These are phyloP conservation scores for Tuber microsphaerosporum DNA, from an alignment of 495 filamentous ascomycete species.

Conservation along the genomic window DNA sequence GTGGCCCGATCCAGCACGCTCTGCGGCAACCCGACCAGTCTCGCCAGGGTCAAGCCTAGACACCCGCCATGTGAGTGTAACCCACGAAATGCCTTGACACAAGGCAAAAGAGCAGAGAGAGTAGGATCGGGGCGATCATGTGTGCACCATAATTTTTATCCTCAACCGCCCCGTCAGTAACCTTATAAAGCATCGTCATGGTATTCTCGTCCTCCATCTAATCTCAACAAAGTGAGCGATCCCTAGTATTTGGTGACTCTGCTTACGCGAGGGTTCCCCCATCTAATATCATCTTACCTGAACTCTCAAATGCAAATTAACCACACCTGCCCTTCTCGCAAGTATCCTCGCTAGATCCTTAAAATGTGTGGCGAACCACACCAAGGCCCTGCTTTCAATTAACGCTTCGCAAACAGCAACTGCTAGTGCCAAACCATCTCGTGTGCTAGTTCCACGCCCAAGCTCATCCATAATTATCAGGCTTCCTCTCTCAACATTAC, in stretches of 20 bases:
- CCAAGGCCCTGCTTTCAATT: constrained; percentile 62
- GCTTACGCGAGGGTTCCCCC: not conserved
- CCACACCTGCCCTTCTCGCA: constrained; percentile 62
- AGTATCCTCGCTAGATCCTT: constrained; percentile 71
- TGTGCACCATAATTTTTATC: constrained; percentile 63
- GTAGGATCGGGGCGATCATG: not conserved
- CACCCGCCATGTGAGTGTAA: not conserved
- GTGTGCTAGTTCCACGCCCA: constrained; percentile 81
- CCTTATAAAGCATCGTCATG: constrained; percentile 82
- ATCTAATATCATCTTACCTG: constrained; percentile 46
- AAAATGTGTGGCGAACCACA: constrained; percentile 95
- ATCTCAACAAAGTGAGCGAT: not conserved
- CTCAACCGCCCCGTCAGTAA: constrained; percentile 61
- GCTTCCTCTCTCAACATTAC: constrained; percentile 56
- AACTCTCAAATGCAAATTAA: constrained; percentile 73
- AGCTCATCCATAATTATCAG: constrained; percentile 89
- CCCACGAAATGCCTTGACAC: not conserved
- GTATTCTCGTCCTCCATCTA: constrained; percentile 42
- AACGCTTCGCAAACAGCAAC: constrained; percentile 80
- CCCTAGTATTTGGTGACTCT: not conserved
- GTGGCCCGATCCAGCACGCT: constrained; percentile 51
- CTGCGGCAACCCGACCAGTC: constrained; percentile 64
- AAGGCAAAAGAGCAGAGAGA: not conserved
- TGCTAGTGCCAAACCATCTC: constrained; percentile 85
- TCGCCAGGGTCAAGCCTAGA: constrained; percentile 61